Percentiles rank a stretch among this genome's conserved stretches.
phyloP scores from a whole-genome alignment of 768 basidiomycete genomes.

The Mycena rebaudengoi region DNA sequence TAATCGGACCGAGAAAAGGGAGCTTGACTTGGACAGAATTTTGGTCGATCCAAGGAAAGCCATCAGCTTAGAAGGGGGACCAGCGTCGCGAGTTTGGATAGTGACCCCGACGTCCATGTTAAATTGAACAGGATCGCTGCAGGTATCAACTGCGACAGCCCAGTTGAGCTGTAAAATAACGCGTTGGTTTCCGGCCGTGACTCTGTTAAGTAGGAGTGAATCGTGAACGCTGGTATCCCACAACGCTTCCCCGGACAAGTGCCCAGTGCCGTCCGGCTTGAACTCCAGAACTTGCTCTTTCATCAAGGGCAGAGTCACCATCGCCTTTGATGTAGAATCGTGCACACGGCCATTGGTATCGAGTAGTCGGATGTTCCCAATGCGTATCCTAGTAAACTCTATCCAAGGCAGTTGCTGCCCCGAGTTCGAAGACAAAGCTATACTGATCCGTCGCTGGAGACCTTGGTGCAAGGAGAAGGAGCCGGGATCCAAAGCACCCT shows the following conservation, averaged over 20 bases:
- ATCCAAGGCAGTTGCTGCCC: conserved; percentile 91
- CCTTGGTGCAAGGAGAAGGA: conserved; percentile 93
- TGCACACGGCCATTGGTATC: conserved; percentile 86
- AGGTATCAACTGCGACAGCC: conserved; percentile 83
- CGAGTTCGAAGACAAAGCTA: conserved; percentile 87
- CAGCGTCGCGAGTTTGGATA: conserved; percentile 86
- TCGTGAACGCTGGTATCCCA: conserved; percentile 97
- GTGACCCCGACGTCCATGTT: conserved; percentile 85
- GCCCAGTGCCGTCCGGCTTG: conserved; percentile 84
- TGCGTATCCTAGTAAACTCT: conserved; percentile 74
- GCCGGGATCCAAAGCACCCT: conserved; percentile 80
- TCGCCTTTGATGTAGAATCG: conserved; percentile 75
- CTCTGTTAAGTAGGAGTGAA: conserved; percentile 84
- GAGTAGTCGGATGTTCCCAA: conserved; percentile 87
- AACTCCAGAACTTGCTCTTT: conserved; percentile 80
- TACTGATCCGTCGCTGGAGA: conserved; percentile 81
- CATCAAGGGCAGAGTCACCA: conserved; percentile 78
- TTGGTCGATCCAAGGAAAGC: conserved; percentile 82
- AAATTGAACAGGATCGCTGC: conserved; percentile 89
- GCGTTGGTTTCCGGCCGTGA: conserved; percentile 81
- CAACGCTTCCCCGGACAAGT: conserved; percentile 71
- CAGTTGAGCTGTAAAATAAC: conserved; percentile 82
- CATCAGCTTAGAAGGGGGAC: conserved; percentile 80
- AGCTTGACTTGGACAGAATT: conserved; percentile 79
- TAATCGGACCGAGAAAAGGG: conserved; percentile 84